Evolutionary conservation across 2,329 filamentous ascomycete species (phyloP), one percentile per base, ranked within the genome.

Genomic region (Aspergillus luchuensis): DNA sequence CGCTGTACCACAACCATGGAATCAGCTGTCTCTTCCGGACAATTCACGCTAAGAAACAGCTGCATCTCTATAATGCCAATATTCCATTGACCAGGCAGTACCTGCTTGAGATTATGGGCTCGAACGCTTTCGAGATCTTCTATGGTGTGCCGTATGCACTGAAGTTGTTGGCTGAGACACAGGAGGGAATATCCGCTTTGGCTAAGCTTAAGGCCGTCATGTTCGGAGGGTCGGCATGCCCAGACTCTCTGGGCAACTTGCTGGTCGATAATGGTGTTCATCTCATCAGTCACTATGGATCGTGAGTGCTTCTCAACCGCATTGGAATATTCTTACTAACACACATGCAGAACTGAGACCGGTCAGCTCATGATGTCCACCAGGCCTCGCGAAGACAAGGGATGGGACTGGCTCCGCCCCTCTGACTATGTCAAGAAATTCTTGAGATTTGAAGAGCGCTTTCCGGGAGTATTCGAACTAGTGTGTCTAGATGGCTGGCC

Each of bases 71-170:
- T 68, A 87, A 84, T 62, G 81, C 84, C 2, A 75, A 76, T 1
- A 67, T 87, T 2, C 86, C 87, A 0, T 71, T 88, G 3, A 86
- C 86, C 0, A 76, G 75, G 2, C 74, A 78, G n/a, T 76, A 80
- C 15, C 72, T 87, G 1, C 71, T 83, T 1, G 69, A 74, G 5
- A 79, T 79, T 10, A 78, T 86, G 65, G 64, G 72, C 7, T 70
- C 69, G 7, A 69, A 79, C 58, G 63, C 79, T 17, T 79, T 81
- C 0, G 80, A 88, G 56, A 81, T 84, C 19, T 82, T 89, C 33
- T 82, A 87, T 59, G 82, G 79, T 2, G 87, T 90, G 0, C 87
- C 88, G 0, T 90, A 89, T 64, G 82, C 85, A 0, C 71, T 90
- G 17, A 89, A 89, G 67, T 74, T 90, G 0, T 76, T 90, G 1